Evolutionary conservation across 371 early-diverging fungal species (phyloP).

Genomic region (Capniomyces stellatus): DNA sequence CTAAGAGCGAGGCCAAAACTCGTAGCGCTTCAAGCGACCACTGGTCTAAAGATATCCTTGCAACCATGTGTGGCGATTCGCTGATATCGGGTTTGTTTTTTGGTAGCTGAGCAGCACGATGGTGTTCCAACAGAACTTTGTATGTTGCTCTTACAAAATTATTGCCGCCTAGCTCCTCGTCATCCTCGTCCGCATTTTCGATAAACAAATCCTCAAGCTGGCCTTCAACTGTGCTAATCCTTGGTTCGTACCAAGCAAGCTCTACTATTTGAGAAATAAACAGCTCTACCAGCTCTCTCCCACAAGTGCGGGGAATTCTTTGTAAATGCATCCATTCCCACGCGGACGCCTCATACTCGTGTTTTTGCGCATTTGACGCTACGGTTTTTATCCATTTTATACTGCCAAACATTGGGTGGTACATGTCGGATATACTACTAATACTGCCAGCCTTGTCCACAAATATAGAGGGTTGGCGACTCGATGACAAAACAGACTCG

Average conservation of each 20-base stretch:
- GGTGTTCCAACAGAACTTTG: background rate
- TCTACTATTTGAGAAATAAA: background rate
- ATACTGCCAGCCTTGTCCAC: background rate
- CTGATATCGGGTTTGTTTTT: no score
- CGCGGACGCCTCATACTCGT: background rate
- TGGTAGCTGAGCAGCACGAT: no score
- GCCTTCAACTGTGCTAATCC: no score
- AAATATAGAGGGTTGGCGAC: no score
- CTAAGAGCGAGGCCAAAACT: background rate
- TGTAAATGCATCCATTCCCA: background rate
- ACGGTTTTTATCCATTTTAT: background rate
- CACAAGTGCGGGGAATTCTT: background rate
- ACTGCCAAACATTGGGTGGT: background rate
- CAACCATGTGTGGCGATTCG: background rate
- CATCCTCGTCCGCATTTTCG: background rate
- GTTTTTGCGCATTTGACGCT: background rate
- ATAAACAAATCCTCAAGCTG: no score
- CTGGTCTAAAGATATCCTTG: background rate
- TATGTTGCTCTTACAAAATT: background rate
- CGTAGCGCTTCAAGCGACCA: background rate
- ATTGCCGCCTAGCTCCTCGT: background rate
- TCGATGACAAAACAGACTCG: background rate
- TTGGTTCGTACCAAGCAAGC: background rate
- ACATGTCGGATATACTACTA: background rate
- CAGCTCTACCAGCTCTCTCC: background rate